Base-by-base conservation (phyloP, 2,329 filamentous ascomycete species). In the Septoria linicola region DNA sequence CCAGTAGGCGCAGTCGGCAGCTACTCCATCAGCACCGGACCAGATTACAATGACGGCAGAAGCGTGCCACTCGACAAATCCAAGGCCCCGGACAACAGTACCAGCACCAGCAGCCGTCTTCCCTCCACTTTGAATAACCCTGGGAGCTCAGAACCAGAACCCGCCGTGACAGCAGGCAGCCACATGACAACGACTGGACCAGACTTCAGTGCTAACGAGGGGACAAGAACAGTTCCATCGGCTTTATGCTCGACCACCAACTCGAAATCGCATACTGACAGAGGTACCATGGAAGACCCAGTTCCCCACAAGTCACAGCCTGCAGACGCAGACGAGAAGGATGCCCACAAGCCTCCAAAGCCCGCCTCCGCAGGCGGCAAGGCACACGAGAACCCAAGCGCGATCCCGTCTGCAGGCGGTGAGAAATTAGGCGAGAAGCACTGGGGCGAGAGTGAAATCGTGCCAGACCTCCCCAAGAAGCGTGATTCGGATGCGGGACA, bases 371-470 rank as follows among this genome's bases (percentile, higher is more conserved):
- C 45, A 23, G 55, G 57, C 16, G 36, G 35, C 27, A 48, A 48
- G 21, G 41, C 53, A 19, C 23, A 27, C 23, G 61, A 65, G 51
- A 68, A 68, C 58, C 37, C 36, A 3, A 51, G 54, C 32, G 54
- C 65, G 37, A 68, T 68, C 42, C 66, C 66, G 4, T 64, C 60
- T 8, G 66, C 66, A 21, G 66, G 66, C 11, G 66, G 65, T 21
- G 54, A 66, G 53, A 57, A 55, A 36, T 47, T 68, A 2, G 66
- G 66, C 34, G 54, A 62, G 49, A 62, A 64, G 55, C 63, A 67
- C 53, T 67, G 64, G 66, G 66, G 66, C 40, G 65, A 68, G 62
- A 68, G 66, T 59, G 54, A 65, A 44, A 60, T 63, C 13, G 59
- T 68, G 11, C 64, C 66, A 8, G 66, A 67, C 13, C 54, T 57